Evolutionary conservation across 108 stramenopile species (phyloP).

Genomic region (Asterionellopsis glacialis): DNA sequence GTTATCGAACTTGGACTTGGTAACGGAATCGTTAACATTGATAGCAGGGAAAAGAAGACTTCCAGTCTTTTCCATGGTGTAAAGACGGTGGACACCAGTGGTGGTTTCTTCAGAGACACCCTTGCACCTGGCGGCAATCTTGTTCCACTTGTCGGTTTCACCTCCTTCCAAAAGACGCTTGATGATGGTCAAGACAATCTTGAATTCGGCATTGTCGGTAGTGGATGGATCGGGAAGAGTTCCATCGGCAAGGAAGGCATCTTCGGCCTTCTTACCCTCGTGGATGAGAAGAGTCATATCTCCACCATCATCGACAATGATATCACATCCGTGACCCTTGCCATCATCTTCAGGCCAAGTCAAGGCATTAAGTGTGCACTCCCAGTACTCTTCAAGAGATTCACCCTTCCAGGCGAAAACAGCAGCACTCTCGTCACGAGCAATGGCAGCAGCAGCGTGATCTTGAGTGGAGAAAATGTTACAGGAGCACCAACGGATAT

Average conservation of each 20-base stretch:
- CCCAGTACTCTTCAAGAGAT: constrained; percentile 99
- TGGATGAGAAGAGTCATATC: constrained; percentile 99
- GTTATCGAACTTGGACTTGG: constrained; percentile 99
- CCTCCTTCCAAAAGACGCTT: constrained; percentile 92
- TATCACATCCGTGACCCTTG: constrained; percentile 97
- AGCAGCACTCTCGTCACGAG: constrained; percentile 95
- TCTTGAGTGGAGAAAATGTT: constrained; percentile 99
- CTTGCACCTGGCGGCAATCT: constrained; percentile 89
- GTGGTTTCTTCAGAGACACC: constrained; percentile 99
- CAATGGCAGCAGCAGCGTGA: constrained; percentile 99
- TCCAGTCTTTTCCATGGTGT: constrained; percentile 98
- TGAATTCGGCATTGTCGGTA: constrained; percentile 99
- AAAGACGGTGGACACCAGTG: constrained; percentile 99
- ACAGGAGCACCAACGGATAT: constrained; percentile 99
- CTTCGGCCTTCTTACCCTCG: constrained; percentile 99
- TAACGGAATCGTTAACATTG: constrained; percentile 99
- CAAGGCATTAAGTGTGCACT: constrained; percentile 96
- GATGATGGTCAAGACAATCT: constrained; percentile 97
- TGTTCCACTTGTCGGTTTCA: constrained; percentile 98
- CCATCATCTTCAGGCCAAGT: constrained; percentile 97
- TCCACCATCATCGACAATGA: constrained; percentile 99
- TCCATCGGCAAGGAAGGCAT: constrained; percentile 92
- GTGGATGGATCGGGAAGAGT: constrained; percentile 95
- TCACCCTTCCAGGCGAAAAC: constrained; percentile 99
- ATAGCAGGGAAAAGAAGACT: constrained; percentile 98